Percentiles rank a stretch among this genome's conserved stretches.
phyloP scores from a whole-genome alignment of 2,329 filamentous ascomycete species.

The Pyricularia pennisetigena region DNA sequence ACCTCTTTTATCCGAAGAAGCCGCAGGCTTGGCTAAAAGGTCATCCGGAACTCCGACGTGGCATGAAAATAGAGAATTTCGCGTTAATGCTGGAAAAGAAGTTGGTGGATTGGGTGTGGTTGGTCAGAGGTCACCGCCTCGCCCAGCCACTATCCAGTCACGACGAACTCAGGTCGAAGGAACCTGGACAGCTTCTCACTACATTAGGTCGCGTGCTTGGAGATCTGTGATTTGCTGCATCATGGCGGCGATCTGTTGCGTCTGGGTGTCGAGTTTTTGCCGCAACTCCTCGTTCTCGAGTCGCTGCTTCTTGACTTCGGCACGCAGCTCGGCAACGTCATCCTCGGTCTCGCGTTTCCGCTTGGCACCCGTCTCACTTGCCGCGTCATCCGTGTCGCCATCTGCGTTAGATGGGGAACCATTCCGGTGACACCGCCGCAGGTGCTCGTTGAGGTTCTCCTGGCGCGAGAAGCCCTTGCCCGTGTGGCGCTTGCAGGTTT shows the following conservation, averaged over 20 bases:
- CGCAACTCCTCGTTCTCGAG: slow-evolving; percentile 53
- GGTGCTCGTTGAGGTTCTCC: slow-evolving; percentile 89
- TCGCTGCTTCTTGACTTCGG: slow-evolving; percentile 58
- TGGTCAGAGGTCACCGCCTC: neutral
- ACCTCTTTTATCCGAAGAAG: neutral
- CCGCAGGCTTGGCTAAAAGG: neutral
- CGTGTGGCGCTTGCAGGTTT: slow-evolving; percentile 79
- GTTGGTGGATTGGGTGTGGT: neutral
- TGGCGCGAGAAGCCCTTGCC: slow-evolving; percentile 87
- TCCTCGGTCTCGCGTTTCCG: slow-evolving; percentile 32
- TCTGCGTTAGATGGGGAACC: slow-evolving; percentile 12
- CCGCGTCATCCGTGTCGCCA: slow-evolving; percentile 34
- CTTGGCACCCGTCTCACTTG: slow-evolving; percentile 35
- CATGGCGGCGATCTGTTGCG: slow-evolving; percentile 33
- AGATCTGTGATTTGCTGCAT: slow-evolving; percentile 38
- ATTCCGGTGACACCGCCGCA: slow-evolving; percentile 73
- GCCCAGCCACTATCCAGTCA: neutral
- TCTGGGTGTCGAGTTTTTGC: slow-evolving; percentile 37
- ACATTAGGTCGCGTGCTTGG: neutral
- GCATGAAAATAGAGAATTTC: neutral
- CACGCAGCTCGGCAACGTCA: slow-evolving; percentile 40
- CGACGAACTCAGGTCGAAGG: neutral
- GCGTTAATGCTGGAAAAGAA: neutral
- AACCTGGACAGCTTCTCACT: neutral
- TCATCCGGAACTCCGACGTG: neutral